These are phyloP conservation scores for Beauveria bassiana DNA, from an alignment of 2,329 filamentous ascomycete species.

Conservation along the genomic window DNA sequence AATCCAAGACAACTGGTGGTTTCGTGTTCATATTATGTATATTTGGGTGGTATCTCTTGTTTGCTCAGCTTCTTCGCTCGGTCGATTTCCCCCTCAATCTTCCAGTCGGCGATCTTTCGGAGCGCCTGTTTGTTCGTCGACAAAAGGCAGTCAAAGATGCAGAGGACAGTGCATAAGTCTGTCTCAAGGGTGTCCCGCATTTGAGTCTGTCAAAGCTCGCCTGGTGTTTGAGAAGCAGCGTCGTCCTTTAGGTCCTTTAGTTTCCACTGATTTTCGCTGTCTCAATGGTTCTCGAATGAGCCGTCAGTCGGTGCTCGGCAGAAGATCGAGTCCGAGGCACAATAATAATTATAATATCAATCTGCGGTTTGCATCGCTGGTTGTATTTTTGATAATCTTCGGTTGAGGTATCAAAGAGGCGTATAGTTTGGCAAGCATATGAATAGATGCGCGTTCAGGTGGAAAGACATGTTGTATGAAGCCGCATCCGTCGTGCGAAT, in stretches of 20 bases:
- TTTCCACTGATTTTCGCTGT: too few relatives aligned
- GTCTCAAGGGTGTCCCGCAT: too few relatives aligned
- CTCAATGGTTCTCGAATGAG: background rate
- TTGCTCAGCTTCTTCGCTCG: slow-evolving; percentile 2
- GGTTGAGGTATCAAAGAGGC: background rate
- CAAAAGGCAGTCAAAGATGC: background rate
- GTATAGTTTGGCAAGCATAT: too few relatives aligned
- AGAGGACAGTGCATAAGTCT: background rate
- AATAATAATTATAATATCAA: too few relatives aligned
- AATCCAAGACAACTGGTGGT: background rate
- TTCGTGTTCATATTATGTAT: slow-evolving; percentile 9
- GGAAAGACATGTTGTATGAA: background rate
- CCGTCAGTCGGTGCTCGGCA: background rate
- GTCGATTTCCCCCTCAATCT: slow-evolving; percentile 4
- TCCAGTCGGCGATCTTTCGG: slow-evolving; percentile 1
- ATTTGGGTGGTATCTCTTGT: slow-evolving; percentile 7
- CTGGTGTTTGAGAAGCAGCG: background rate
- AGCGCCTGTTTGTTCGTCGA: background rate
- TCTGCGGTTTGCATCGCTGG: too few relatives aligned
- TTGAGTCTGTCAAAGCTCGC: background rate
- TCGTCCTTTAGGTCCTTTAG: too few relatives aligned
- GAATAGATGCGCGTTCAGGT: background rate
- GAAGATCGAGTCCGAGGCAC: background rate
- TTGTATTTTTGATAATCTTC: too few relatives aligned
- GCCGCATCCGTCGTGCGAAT: background rate